A percentile compares a stretch with the other conserved stretches of the same genome.
phyloP scores from a whole-genome alignment of 2,329 filamentous ascomycete species.

The Elsinoe ampelina region DNA sequence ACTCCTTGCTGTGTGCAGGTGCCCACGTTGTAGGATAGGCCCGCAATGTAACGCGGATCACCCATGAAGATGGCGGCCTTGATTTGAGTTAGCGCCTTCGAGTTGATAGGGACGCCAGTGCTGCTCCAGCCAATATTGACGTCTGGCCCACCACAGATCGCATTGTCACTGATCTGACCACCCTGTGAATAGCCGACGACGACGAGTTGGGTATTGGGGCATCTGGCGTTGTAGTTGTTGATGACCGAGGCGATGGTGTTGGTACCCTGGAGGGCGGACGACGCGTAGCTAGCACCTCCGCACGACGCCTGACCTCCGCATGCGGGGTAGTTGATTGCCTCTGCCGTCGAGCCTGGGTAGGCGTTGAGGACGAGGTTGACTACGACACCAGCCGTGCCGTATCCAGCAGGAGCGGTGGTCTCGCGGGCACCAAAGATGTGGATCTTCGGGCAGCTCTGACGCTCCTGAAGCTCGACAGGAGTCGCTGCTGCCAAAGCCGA shows the following conservation, averaged over 20 bases:
- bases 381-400: constrained; percentile 32
- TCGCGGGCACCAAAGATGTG: constrained; percentile 38
- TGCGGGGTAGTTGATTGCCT: constrained; percentile 43
- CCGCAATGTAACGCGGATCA: constrained; percentile 47
- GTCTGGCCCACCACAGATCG: constrained; percentile 50
- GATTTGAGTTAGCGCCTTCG: constrained; percentile 18
- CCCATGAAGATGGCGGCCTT: constrained; percentile 23
- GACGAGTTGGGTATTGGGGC: constrained; percentile 49
- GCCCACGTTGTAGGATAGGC: constrained; percentile 52
- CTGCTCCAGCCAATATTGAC: constrained; percentile 38
- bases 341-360: constrained; percentile 32
- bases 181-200: constrained; percentile 57
- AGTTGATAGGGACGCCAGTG: constrained; percentile 27
- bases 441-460: constrained; percentile 32
- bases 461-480: constrained; percentile 29
- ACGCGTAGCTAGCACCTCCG: constrained; percentile 50
- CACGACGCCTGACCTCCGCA: constrained; percentile 53
- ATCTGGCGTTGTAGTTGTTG: constrained; percentile 48
- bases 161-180: constrained; percentile 54
- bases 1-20: constrained; percentile 51
- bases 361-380: constrained; percentile 34
- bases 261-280: constrained; percentile 50
- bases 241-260: constrained; percentile 51
- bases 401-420: constrained; percentile 33
- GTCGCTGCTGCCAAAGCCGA: constrained; percentile 24